Conservation (phyloP, 441 rosid genomes). For the Daphne laureola region DNA sequence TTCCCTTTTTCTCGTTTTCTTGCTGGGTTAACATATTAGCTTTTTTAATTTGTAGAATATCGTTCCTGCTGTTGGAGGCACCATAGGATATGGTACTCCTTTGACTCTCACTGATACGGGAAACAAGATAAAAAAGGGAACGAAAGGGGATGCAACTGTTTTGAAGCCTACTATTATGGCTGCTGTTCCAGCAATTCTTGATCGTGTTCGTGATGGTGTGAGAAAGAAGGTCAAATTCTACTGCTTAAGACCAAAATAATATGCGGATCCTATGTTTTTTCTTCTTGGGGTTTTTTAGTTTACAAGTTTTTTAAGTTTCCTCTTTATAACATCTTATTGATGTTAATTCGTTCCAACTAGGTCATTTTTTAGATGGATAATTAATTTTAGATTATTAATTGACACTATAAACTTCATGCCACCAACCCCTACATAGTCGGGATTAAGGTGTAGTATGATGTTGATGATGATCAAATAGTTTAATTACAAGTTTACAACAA, state of each 20-base stretch:
- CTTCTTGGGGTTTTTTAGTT: no score
- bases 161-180: constrained; percentile 90
- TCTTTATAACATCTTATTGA: no score
- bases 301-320: no score
- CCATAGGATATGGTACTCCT: constrained; percentile 93
- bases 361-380: no score
- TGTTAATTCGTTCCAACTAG: no score
- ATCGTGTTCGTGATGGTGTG: constrained; percentile 96
- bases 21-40: constrained; percentile 4
- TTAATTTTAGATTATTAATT: no score
- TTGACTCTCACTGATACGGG: constrained; percentile 96
- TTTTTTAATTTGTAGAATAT: constrained; percentile 43
- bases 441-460: no score
- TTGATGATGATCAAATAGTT: no score
- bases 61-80: constrained; percentile 76
- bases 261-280: no score
- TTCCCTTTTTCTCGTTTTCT: constrained; percentile 1
- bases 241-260: neutral
- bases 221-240: constrained; percentile 59
- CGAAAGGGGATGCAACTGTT: constrained; percentile 80
- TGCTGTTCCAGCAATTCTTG: constrained; percentile 98
- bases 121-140: constrained; percentile 82
- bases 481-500: no score
- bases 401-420: no score
- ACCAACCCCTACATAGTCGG: no score